These are phyloP conservation scores for Erysimum pusillum DNA, from an alignment of 441 rosid genomes.

Conservation along the genomic window DNA sequence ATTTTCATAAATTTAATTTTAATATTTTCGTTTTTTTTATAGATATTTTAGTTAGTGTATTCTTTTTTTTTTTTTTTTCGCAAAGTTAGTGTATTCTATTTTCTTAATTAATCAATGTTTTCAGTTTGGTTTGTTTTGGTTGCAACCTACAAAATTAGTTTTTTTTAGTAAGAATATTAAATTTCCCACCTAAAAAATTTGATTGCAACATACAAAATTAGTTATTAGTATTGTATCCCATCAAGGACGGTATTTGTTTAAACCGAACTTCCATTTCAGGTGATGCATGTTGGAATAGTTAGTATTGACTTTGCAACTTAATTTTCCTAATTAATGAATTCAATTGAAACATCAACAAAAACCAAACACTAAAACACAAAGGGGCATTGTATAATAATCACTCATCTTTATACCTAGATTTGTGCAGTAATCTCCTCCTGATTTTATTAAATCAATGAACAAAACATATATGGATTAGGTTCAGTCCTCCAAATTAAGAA, in stretches of 20 bases:
- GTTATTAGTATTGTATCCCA: not conserved
- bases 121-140: constrained; percentile 11
- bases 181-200: not conserved
- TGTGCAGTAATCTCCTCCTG: constrained; percentile 33
- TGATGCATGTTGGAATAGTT: constrained; percentile 43
- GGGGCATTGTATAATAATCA: constrained; percentile 16
- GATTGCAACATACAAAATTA: constrained; percentile 2
- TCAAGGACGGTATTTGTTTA: constrained; percentile 39
- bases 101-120: not conserved
- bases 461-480: constrained; percentile 36
- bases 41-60: too few species aligned
- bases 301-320: constrained; percentile 45
- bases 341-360: constrained; percentile 34
- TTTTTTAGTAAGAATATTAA: not conserved
- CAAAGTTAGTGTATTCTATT: not conserved
- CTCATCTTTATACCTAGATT: constrained; percentile 43
- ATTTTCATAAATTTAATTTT: not conserved
- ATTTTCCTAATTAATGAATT: constrained; percentile 18
- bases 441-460: constrained; percentile 5
- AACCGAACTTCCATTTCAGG: constrained; percentile 31
- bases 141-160: not conserved
- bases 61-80: too few species aligned
- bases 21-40: too few species aligned
- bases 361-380: constrained; percentile 40
- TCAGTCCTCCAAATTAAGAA: constrained; percentile 17